Conservation (phyloP, 179 eudicot genomes). For the Drosera spatulata region DNA sequence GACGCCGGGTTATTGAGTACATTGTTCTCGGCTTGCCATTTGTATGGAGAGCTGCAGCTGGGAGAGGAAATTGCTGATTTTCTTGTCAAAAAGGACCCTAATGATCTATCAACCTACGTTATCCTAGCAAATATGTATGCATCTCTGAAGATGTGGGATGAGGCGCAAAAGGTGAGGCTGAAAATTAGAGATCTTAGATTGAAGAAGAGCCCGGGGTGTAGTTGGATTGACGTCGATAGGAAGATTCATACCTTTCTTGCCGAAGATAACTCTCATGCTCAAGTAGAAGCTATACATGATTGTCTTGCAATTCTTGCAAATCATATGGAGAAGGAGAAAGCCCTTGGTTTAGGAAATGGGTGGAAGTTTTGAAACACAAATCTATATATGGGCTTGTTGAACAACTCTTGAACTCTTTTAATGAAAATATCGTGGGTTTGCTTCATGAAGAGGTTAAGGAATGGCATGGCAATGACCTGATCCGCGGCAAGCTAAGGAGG, state of each 20-base stretch:
- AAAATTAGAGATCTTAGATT: slow-evolving; percentile 10
- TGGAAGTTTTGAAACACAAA: no score
- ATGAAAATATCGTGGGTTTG: no score
- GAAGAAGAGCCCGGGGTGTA: slow-evolving; percentile 14
- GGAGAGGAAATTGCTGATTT: slow-evolving; percentile 8
- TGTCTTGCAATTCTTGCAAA: slow-evolving; percentile 5
- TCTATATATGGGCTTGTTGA: no score
- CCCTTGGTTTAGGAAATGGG: no score
- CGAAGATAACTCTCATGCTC: slow-evolving; percentile 9
- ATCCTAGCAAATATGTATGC: slow-evolving; percentile 11
- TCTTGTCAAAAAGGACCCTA: slow-evolving; percentile 3
- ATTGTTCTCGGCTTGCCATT: slow-evolving; percentile 8
- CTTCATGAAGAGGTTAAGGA: no score
- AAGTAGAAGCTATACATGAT: background rate
- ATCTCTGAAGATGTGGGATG: slow-evolving; percentile 9
- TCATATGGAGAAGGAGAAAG: slow-evolving; percentile 6
- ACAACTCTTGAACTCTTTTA: no score
- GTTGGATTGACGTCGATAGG: slow-evolving; percentile 13
- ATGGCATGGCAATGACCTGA: no score
- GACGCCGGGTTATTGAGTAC: slow-evolving; percentile 10
- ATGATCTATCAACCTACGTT: slow-evolving; percentile 9
- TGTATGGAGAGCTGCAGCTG: slow-evolving; percentile 3
- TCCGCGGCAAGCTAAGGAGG: no score
- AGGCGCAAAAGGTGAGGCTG: slow-evolving; percentile 4
- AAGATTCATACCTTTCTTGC: slow-evolving; percentile 7